Evolutionary conservation across 371 early-diverging fungal species (phyloP).

Genomic region (Apophysomyces ossiformis): DNA sequence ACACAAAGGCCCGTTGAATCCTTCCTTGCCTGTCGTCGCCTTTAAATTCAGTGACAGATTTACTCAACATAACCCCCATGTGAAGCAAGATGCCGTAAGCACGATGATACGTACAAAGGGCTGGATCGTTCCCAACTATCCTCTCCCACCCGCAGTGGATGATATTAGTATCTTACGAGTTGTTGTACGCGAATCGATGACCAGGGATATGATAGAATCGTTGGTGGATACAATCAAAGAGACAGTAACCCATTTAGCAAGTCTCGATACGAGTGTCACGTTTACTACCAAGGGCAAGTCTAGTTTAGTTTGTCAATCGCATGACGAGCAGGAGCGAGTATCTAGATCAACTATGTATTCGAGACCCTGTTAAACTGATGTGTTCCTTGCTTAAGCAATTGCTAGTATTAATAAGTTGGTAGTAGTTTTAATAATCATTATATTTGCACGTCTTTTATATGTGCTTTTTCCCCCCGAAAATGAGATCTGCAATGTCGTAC

Average conservation of each 20-base stretch:
- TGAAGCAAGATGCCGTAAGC: conserved; percentile 35
- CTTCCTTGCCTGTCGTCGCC: conserved; percentile 66
- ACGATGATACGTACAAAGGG: conserved; percentile 40
- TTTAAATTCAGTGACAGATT: conserved; percentile 60
- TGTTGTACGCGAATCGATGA: conserved; percentile 50
- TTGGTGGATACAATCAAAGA: conserved; percentile 30
- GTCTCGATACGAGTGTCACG: not conserved
- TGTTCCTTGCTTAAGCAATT: too few relatives aligned
- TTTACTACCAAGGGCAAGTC: not conserved
- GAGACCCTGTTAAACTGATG: not conserved
- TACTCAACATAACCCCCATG: conserved; percentile 40
- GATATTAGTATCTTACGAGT: conserved; percentile 40
- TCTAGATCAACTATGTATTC: not conserved
- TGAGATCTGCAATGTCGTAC: too few relatives aligned
- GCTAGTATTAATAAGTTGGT: too few relatives aligned
- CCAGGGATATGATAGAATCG: conserved; percentile 33
- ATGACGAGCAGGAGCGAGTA: not conserved
- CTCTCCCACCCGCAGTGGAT: conserved; percentile 39
- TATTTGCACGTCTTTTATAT: too few relatives aligned
- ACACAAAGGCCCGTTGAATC: conserved; percentile 24
- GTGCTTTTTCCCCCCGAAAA: too few relatives aligned
- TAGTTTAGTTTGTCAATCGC: not conserved
- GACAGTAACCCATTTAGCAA: conserved; percentile 21
- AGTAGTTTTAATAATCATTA: too few relatives aligned
- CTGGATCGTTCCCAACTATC: conserved; percentile 53